phyloP scores from a whole-genome alignment of 768 basidiomycete species.

The Boletus barrowsii region DNA sequence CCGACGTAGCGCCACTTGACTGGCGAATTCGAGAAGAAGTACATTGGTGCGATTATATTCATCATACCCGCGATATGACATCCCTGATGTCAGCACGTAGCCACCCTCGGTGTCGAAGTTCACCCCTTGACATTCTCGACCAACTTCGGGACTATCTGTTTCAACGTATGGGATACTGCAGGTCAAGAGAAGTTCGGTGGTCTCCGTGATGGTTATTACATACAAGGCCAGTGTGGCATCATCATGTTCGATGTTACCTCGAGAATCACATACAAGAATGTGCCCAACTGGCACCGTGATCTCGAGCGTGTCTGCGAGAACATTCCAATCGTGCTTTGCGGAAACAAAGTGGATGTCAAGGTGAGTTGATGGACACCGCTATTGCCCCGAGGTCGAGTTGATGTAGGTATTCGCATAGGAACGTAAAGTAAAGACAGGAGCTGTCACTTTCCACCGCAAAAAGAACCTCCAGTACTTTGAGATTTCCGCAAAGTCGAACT shows the following conservation, averaged over 20 bases:
- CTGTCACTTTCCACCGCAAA: constrained; percentile 99
- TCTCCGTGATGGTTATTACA: constrained; percentile 94
- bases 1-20: constrained; percentile 86
- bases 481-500: constrained; percentile 99
- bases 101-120: constrained; percentile 99
- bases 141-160: constrained; percentile 98
- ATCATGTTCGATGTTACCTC: constrained; percentile 99
- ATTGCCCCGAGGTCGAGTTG: not conserved
- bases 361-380: constrained; percentile 41
- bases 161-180: constrained; percentile 99
- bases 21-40: constrained; percentile 99
- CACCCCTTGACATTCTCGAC: constrained; percentile 95
- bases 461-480: constrained; percentile 99
- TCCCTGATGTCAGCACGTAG: constrained; percentile 41
- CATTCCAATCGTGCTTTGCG: constrained; percentile 98
- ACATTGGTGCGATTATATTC: constrained; percentile 69
- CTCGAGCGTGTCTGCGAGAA: constrained; percentile 99
- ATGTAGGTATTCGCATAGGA: constrained; percentile 54
- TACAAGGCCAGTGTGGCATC: constrained; percentile 98
- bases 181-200: constrained; percentile 99
- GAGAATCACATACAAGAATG: constrained; percentile 99
- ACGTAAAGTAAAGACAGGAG: constrained; percentile 98
- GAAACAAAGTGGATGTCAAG: constrained; percentile 99
- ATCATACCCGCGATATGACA: constrained; percentile 10
- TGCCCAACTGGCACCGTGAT: constrained; percentile 99